Base-by-base conservation (phyloP, 768 basidiomycete species). In the Panaeolus papilionaceus region DNA sequence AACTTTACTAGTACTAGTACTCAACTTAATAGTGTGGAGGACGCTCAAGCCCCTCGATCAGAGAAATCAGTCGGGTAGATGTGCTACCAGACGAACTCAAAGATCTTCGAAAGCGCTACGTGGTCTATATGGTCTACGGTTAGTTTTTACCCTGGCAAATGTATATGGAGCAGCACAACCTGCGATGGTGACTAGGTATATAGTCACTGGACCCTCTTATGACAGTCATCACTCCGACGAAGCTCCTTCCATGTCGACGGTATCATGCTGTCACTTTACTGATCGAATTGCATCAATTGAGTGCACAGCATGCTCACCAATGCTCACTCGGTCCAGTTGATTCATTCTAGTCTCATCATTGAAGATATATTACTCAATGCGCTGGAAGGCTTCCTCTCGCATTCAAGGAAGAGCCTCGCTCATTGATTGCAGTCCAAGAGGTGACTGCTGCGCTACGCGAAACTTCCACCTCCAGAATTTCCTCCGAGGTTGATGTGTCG, bases 221-320 rank as follows among this genome's bases (percentile, higher is more conserved):
- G 54, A 28, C 33, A 58, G 28, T 33, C 2, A 33, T 33, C 54
- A 16, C 20, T 58, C 54, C 28, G 54, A 58, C 20, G 54, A 58
- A 58, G 28, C 16, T 58, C 54, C 54, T 58, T 58, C 26, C 16
- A 12, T 33, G 28, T 33, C 28, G 54, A 28, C 10, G 11, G 6
- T 37, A 23, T 58, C 54, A 58, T 28, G 33, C 23, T 49, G 47
- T 49, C 47, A 23, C 47, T 49, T 23, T 12, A 33, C 33, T 28
- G 54, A 58, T 58, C 54, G 47, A 58, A 37, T 16, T 58, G 54
- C 54, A 58, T 7, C 33, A 16, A 37, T 58, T 14, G 54, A 58
- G 33, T 58, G 54, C 12, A 58, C 37, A 58, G 33, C 54, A 58
- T 58, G 26, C 11, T 58, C 54, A 58, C 33, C 3, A 2, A 33